phyloP scores from a whole-genome alignment of 257 asterid species.

The Penstemon newberryi region DNA sequence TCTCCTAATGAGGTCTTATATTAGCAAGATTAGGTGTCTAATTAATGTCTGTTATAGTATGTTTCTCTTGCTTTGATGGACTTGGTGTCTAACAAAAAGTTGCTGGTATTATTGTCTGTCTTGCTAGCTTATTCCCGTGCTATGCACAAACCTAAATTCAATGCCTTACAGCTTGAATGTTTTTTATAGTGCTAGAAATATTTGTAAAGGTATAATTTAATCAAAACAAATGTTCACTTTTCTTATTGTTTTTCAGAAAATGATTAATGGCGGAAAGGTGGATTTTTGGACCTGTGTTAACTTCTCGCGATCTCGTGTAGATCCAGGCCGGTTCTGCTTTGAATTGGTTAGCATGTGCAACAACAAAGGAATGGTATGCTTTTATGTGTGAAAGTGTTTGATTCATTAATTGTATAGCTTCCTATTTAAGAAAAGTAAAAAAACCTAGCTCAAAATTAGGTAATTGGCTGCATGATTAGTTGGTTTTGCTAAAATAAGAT shows the following conservation, averaged over 20 bases:
- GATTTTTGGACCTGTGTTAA: constrained; percentile 64
- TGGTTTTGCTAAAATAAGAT: too few species aligned
- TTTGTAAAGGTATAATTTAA: too few species aligned
- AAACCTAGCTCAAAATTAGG: too few species aligned
- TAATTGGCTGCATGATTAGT: too few species aligned
- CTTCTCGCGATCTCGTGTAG: constrained; percentile 39
- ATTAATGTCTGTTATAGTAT: background rate
- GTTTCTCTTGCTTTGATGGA: background rate
- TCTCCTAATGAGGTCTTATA: background rate
- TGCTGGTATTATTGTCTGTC: too few species aligned
- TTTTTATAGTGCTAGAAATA: too few species aligned
- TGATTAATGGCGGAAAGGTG: constrained; percentile 64
- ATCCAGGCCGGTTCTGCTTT: constrained; percentile 34
- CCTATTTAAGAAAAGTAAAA: too few species aligned
- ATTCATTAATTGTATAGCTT: background rate
- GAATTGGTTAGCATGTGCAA: constrained; percentile 58
- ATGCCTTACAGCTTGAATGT: background rate
- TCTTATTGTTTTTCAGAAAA: constrained; percentile 45
- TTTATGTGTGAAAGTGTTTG: background rate
- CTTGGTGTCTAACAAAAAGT: too few species aligned
- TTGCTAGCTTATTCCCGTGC: too few species aligned
- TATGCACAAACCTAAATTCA: too few species aligned
- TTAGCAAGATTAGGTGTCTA: background rate
- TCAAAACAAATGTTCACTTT: background rate
- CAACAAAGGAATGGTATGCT: constrained; percentile 74